Percentiles rank a stretch among this genome's conserved stretches.
Evolutionary conservation across 2,329 filamentous ascomycete genomes (phyloP).

Genomic region (Claviceps sp.): DNA sequence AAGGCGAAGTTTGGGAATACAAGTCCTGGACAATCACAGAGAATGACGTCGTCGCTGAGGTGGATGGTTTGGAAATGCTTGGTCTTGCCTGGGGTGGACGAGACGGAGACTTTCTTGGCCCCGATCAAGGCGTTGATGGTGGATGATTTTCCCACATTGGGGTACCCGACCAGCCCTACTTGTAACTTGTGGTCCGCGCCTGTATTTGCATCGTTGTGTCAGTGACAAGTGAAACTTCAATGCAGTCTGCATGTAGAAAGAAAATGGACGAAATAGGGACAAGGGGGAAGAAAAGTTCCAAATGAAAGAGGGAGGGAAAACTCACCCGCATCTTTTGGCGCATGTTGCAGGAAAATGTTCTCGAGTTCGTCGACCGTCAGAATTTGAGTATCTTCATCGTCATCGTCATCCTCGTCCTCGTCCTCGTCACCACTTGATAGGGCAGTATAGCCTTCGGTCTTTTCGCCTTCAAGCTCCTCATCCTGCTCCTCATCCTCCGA

Average conservation of each 20-base stretch:
- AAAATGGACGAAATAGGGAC: too few relatives aligned
- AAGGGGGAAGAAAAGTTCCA: too few relatives aligned
- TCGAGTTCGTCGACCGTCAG: conserved; percentile 89
- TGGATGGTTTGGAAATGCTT: conserved; percentile 99
- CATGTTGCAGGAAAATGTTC: conserved; percentile 68
- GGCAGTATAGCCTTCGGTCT: conserved; percentile 24
- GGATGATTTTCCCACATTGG: conserved; percentile 97
- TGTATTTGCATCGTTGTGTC: conserved; percentile 13
- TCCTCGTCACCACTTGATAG: conserved; percentile 20
- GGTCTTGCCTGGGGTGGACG: conserved; percentile 92
- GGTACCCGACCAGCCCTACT: conserved; percentile 92
- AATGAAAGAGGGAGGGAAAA: too few relatives aligned
- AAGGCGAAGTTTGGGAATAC: conserved; percentile 97
- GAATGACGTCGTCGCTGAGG: conserved; percentile 72
- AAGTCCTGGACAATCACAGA: conserved; percentile 96
- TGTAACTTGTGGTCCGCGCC: conserved; percentile 54
- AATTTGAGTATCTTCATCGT: conserved; percentile 58
- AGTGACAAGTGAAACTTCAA: not conserved
- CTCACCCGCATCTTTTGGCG: conserved; percentile 38
- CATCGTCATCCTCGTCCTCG: conserved; percentile 25
- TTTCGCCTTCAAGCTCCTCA: conserved; percentile 23
- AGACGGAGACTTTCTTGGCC: conserved; percentile 96
- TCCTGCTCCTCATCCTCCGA: conserved; percentile 22
- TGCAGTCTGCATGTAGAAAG: not conserved
- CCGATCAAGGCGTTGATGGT: conserved; percentile 99